A percentile compares a stretch with the other conserved stretches of the same genome.
These are phyloP conservation scores for Singerocomus rubriflavus DNA, from an alignment of 1,284 basidiomycete species.

Conservation along the genomic window DNA sequence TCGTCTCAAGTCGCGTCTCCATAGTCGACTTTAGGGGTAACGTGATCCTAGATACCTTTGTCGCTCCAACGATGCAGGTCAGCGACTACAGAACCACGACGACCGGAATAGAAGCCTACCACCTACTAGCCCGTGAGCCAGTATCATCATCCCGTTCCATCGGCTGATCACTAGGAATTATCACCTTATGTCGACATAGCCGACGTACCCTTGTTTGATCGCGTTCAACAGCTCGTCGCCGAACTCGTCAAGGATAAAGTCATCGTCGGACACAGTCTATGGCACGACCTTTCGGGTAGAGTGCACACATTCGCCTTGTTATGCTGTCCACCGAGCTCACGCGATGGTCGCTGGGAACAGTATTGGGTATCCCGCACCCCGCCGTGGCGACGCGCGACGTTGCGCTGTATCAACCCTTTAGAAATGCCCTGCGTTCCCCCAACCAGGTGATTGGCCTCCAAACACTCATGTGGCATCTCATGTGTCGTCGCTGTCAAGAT, in stretches of 20 bases:
- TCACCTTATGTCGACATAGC: conserved; percentile 17
- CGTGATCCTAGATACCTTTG: conserved; percentile 57
- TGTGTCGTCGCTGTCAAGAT: conserved; percentile 72
- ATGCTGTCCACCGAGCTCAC: conserved; percentile 14
- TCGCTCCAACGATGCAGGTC: conserved; percentile 65
- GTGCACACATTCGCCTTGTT: conserved; percentile 16
- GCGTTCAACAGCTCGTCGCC: conserved; percentile 62
- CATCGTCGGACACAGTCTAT: conserved; percentile 70
- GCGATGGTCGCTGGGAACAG: conserved; percentile 35
- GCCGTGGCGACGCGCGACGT: conserved; percentile 80
- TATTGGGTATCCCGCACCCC: conserved; percentile 77
- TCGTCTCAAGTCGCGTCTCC: conserved; percentile 49
- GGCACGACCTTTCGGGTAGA: conserved; percentile 74
- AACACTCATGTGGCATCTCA: conserved; percentile 75
- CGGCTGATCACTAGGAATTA: not conserved
- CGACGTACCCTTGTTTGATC: conserved; percentile 43
- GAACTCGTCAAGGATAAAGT: conserved; percentile 62
- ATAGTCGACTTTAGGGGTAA: conserved; percentile 63
- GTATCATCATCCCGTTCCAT: not conserved
- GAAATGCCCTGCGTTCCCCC: conserved; percentile 61
- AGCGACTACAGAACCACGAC: conserved; percentile 70
- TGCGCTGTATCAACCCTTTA: conserved; percentile 75
- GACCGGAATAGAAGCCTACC: conserved; percentile 61
- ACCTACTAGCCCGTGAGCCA: conserved; percentile 51
- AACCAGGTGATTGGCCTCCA: conserved; percentile 68